Evolutionary conservation across 192 early-diverging fungal genomes (phyloP), one percentile per base, ranked within the genome.

Genomic region (Backusella circina): DNA sequence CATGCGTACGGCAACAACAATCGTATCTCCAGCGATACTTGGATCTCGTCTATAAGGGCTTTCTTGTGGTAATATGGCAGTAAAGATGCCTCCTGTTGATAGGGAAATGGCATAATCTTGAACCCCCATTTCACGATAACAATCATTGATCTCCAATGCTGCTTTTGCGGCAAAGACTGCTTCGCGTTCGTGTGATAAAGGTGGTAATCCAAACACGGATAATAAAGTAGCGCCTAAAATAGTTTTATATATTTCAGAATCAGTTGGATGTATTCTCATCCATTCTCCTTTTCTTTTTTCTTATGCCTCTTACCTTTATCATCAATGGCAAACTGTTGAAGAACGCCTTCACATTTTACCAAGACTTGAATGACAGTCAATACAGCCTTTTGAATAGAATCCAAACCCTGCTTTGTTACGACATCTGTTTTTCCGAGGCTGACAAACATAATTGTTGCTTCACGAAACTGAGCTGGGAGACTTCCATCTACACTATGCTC

Each of bases 301-400:
- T 18, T 30, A 26, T 26, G 21, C 6, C 6, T 4, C 18, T 21
- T 68, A 67, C 84, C 86, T 61, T 87, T 87, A 64, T 87, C 86
- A 47, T 87, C 86, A 6, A 87, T 76, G 31, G 86, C 86, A 69
- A 87, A 87, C 70, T 87, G 86, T 65, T 87, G 86, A 18, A 87
- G 78, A 71, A 86, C 80, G 79, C 86, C 86, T 77, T 85, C 86
- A 39, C 84, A 85, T 13, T 67, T 82, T 13, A 77, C 71, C 38
- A 75, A 71, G 1, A 76, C 47, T 65, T 80, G n/a, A 23, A 85
- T 77, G 16, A 75, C 80, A 2, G 44, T 21, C 0, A 39, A 28
- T 0, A 85, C 75, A 12, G 80, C 78, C 3, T 70, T 83, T 79
- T 87, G 84, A 39, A 80, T 81, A 4, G 61, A 13, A 1, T 57